Evolutionary conservation across 2,329 filamentous ascomycete species (phyloP).

Genomic region (Pseudophaeomoniella oleicola): DNA sequence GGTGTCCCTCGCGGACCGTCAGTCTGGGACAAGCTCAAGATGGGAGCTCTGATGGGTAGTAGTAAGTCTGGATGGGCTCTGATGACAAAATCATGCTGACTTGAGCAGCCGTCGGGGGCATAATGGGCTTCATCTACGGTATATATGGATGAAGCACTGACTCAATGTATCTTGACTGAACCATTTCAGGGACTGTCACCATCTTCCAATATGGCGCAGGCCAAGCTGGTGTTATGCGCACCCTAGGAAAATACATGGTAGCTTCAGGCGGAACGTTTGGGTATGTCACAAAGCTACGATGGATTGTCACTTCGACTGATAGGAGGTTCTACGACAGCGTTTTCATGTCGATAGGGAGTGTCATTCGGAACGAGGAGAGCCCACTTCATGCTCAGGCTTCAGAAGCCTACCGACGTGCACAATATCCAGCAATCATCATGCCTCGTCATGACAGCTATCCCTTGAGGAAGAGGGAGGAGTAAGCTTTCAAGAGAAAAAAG

Average conservation of each 20-base stretch:
- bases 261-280: constrained; percentile 92
- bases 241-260: constrained; percentile 90
- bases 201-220: constrained; percentile 93
- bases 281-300: constrained; percentile 35
- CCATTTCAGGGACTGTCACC: constrained; percentile 60
- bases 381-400: constrained; percentile 49
- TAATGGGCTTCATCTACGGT: constrained; percentile 98
- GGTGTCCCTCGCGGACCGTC: constrained; percentile 42
- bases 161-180: constrained; percentile 10
- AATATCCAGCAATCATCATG: constrained; percentile 58
- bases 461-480: not conserved
- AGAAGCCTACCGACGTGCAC: constrained; percentile 55
- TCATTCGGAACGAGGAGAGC: constrained; percentile 82
- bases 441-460: constrained; percentile 25
- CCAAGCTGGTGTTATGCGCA: constrained; percentile 84
- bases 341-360: constrained; percentile 98
- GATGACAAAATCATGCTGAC: constrained; percentile 9
- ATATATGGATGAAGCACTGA: constrained; percentile 15
- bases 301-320: constrained; percentile 19
- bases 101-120: constrained; percentile 68
- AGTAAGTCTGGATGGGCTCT: constrained; percentile 47
- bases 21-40: constrained; percentile 70
- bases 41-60: constrained; percentile 97
- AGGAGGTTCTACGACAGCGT: constrained; percentile 38
- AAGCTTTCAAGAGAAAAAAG: not conserved